phyloP scores from a whole-genome alignment of 2,329 filamentous ascomycete species.

The Metarhizium sp. region DNA sequence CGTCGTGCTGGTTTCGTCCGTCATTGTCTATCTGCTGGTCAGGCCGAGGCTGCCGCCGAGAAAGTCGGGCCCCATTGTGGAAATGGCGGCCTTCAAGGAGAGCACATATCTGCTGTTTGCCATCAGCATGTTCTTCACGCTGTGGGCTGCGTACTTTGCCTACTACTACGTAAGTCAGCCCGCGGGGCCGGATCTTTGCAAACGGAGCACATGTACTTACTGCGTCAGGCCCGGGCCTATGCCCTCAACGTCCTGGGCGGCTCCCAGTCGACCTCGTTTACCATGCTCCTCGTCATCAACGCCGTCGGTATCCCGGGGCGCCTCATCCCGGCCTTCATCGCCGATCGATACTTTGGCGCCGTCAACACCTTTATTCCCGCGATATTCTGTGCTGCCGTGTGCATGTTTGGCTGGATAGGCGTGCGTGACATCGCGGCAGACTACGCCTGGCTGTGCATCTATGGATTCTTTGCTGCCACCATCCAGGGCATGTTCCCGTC shows the following conservation, averaged over 20 bases:
- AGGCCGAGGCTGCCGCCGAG: constrained; percentile 38
- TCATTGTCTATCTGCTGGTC: constrained; percentile 30
- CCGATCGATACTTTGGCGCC: constrained; percentile 43
- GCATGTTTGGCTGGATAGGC: constrained; percentile 42
- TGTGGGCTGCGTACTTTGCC: constrained; percentile 41
- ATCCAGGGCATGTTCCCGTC: constrained; percentile 61
- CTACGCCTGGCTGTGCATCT: constrained; percentile 53
- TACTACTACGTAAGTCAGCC: constrained; percentile 33
- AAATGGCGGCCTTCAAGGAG: constrained; percentile 41
- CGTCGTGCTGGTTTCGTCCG: constrained; percentile 39
- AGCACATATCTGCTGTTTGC: constrained; percentile 29
- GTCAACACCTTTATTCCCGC: constrained; percentile 46
- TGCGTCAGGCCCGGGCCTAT: constrained; percentile 25
- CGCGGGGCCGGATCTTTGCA: not conserved
- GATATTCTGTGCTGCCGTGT: constrained; percentile 35
- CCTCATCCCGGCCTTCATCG: constrained; percentile 43
- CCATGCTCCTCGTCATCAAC: constrained; percentile 51
- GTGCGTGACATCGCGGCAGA: constrained; percentile 25
- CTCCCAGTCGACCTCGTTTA: constrained; percentile 41
- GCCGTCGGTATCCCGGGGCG: constrained; percentile 47
- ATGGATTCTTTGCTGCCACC: constrained; percentile 53
- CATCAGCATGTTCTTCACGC: constrained; percentile 26
- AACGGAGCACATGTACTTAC: not conserved
- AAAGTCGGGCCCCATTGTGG: constrained; percentile 39
- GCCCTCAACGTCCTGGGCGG: constrained; percentile 33